These are phyloP conservation scores for Hyaloperonospora brassicae DNA, from an alignment of 352 stramenopile genomes.

Conservation along the genomic window DNA sequence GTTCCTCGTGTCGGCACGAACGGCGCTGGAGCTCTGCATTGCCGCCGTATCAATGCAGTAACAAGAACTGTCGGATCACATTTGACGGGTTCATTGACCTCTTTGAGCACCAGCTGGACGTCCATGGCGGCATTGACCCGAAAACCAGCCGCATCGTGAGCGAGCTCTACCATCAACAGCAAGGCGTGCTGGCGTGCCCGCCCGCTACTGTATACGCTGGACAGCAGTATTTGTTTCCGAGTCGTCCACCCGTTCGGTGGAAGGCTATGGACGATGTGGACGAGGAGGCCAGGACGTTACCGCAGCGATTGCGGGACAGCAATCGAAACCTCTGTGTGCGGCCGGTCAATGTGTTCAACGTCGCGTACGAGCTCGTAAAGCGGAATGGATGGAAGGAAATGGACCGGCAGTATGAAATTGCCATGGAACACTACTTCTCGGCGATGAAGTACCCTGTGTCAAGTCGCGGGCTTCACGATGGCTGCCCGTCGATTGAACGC, in stretches of 20 bases:
- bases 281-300: constrained; percentile 30
- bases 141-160: constrained; percentile 28
- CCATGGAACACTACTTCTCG: constrained; percentile 55
- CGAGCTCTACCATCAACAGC: constrained; percentile 33
- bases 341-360: constrained; percentile 28
- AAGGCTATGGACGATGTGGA: constrained; percentile 36
- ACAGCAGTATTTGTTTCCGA: constrained; percentile 33
- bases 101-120: constrained; percentile 50
- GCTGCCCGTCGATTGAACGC: constrained; percentile 27
- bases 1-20: constrained; percentile 12
- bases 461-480: constrained; percentile 24
- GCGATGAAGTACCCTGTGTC: constrained; percentile 30
- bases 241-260: constrained; percentile 33
- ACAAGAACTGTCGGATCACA: constrained; percentile 15
- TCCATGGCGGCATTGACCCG: constrained; percentile 38
- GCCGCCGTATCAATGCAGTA: constrained; percentile 14
- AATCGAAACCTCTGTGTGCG: constrained; percentile 5
- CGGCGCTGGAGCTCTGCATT: constrained; percentile 10
- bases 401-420: constrained; percentile 40
- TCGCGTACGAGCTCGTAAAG: constrained; percentile 36
- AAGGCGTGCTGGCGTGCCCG: constrained; percentile 22
- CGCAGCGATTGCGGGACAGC: constrained; percentile 14
- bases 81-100: constrained; percentile 38
- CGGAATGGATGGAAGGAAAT: constrained; percentile 33
- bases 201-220: constrained; percentile 50